Conservation (phyloP, 2,329 filamentous ascomycete genomes). For the Sarocladium brachiariae region DNA sequence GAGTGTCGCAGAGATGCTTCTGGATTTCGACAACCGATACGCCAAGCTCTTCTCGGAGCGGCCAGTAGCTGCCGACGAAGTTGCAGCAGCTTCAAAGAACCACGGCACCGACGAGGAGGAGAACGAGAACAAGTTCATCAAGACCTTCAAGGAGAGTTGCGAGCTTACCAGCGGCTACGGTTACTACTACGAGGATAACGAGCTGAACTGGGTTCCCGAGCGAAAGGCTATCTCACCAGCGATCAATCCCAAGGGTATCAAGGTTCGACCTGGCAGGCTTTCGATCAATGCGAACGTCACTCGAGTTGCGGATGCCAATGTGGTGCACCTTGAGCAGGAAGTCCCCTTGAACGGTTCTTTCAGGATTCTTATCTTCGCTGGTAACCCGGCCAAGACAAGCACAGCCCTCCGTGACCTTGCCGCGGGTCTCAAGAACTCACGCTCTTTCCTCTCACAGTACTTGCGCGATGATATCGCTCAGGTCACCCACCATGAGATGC, state of each 20-base stretch:
- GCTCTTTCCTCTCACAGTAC: conserved; percentile 67
- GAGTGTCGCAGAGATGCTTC: conserved; percentile 72
- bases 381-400: conserved; percentile 51
- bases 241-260: conserved; percentile 59
- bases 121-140: conserved; percentile 74
- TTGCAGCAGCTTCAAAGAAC: conserved; percentile 54
- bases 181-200: conserved; percentile 75
- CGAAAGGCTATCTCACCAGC: conserved; percentile 66
- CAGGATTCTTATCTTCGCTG: conserved; percentile 81
- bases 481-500: conserved; percentile 69
- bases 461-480: conserved; percentile 51
- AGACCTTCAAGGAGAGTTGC: conserved; percentile 84
- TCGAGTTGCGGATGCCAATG: conserved; percentile 80
- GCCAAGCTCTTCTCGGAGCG: conserved; percentile 82
- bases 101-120: conserved; percentile 19
- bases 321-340: conserved; percentile 85
- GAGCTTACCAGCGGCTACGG: conserved; percentile 92
- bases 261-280: conserved; percentile 65
- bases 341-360: conserved; percentile 84
- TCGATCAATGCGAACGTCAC: conserved; percentile 77
- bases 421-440: conserved; percentile 53
- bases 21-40: conserved; percentile 84
- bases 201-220: conserved; percentile 71
- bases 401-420: conserved; percentile 66
- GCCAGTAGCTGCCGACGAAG: conserved; percentile 57